Evolutionary conservation across 2,329 filamentous ascomycete genomes (phyloP), one percentile per base, ranked within the genome.

Genomic region (Bipolaris bicolor): DNA sequence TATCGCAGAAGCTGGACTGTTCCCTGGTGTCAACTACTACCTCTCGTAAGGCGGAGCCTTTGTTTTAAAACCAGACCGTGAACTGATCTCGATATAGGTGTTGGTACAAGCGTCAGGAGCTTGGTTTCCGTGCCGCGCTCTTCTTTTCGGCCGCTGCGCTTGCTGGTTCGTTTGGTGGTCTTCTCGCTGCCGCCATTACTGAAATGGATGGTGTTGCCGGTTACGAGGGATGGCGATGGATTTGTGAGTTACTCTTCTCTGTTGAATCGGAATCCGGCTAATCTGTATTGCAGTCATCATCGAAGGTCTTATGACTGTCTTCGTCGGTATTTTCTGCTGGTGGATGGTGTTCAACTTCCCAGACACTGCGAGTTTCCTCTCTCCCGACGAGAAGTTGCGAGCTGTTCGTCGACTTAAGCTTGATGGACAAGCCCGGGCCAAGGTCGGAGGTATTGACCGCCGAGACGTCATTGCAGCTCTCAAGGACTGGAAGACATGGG

Each of bases 291-390:
- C 45, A 72, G 70, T 76, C 64, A 76, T 76, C 51, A 67, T 76
- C 16, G 73, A 76, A 55, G 73, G 73, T 61, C 61, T 77, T 18
- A 68, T 74, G 49, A 77, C 75, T 29, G 74, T 77, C 10, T 65
- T 68, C 41, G 71, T 77, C 40, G 73, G 74, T 33, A 22, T 72
- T 16, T 69, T 74, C 59, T 76, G 73, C 53, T 77, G 83, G 74
- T 86, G 81, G 73, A 86, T 89, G 72, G 83, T 89, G 6, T 81
- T 88, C 60, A 86, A 90, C 69, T 88, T 87, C 61, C 86, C 86
- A 0, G 80, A 83, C 46, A 87, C 83, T 0, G 84, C 86, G 3
- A 77, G 78, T 1, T 88, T 88, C 55, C 77, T 89, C 15, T 80
- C 76, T 0, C 74, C 83, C 1, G 69, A 78, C 4, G 81, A 84